Evolutionary conservation across 2,329 filamentous ascomycete species (phyloP).

Genomic region (Coniochaeta sp.): DNA sequence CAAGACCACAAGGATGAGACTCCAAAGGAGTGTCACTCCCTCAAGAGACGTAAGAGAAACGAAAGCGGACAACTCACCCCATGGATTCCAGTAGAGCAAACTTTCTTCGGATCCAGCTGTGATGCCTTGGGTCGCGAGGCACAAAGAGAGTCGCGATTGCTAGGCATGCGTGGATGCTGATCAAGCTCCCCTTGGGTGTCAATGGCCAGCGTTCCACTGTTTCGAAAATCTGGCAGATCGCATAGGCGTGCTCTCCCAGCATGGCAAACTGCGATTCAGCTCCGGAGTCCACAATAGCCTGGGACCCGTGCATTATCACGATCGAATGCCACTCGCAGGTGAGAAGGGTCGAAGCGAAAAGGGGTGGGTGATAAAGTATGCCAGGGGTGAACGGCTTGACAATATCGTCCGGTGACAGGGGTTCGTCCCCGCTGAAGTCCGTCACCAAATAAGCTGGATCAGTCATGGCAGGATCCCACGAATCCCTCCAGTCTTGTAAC

Average conservation of each 20-base stretch:
- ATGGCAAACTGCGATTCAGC: conserved; percentile 37
- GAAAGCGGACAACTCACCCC: conserved; percentile 52
- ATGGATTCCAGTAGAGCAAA: conserved; percentile 70
- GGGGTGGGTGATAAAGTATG: conserved; percentile 59
- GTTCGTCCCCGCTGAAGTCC: conserved; percentile 49
- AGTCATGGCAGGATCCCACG: conserved; percentile 48
- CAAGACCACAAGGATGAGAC: background rate
- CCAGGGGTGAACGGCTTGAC: conserved; percentile 67
- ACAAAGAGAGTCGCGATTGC: conserved; percentile 73
- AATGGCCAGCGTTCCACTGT: conserved; percentile 65
- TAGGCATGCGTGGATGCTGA: conserved; percentile 69
- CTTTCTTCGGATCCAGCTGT: conserved; percentile 72
- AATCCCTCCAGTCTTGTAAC: conserved; percentile 40
- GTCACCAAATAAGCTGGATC: conserved; percentile 56
- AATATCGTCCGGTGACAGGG: conserved; percentile 55
- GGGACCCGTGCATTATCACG: conserved; percentile 72
- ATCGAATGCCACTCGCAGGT: conserved; percentile 73
- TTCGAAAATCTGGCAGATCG: conserved; percentile 73
- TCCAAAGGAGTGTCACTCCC: background rate
- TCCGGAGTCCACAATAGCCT: conserved; percentile 52
- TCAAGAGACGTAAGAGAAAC: conserved; percentile 3
- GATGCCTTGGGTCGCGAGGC: conserved; percentile 64
- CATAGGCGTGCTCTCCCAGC: conserved; percentile 55
- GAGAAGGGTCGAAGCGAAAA: conserved; percentile 70
- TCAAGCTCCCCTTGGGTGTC: conserved; percentile 61